Percentiles rank a stretch among this genome's conserved stretches.
These are phyloP conservation scores for Saxispiralis lemnorum DNA, from an alignment of 495 filamentous ascomycete genomes.

Conservation along the genomic window DNA sequence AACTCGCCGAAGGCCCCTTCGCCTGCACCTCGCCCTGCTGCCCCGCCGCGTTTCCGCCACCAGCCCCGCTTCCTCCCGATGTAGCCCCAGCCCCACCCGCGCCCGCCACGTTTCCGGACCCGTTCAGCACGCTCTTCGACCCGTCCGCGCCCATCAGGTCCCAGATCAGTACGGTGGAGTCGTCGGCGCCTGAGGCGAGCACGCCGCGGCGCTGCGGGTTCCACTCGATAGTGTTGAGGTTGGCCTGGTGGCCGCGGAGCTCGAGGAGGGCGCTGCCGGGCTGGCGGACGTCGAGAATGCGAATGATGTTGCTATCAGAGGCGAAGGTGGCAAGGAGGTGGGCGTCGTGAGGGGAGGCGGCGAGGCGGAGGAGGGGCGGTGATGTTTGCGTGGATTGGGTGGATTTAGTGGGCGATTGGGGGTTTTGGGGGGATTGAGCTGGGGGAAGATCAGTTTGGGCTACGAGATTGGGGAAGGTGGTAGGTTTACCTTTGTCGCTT, in stretches of 20 bases:
- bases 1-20: slow-evolving; percentile 36
- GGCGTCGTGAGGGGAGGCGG: slow-evolving; percentile 89
- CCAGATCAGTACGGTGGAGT: slow-evolving; percentile 81
- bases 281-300: slow-evolving; percentile 91
- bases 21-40: slow-evolving; percentile 4
- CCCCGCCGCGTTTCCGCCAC: no score
- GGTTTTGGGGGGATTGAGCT: slow-evolving; percentile 14
- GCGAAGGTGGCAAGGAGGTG: slow-evolving; percentile 95
- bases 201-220: slow-evolving; percentile 70
- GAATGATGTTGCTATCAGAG: slow-evolving; percentile 77
- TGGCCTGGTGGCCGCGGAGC: slow-evolving; percentile 72
- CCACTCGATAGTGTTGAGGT: slow-evolving; percentile 91
- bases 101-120: slow-evolving; percentile 2
- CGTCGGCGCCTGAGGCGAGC: slow-evolving; percentile 82
- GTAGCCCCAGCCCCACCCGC: not conserved
- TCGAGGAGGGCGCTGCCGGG: slow-evolving; percentile 90
- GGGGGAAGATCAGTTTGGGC: slow-evolving; percentile 2
- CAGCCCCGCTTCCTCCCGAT: not conserved
- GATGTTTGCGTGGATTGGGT: slow-evolving; percentile 47
- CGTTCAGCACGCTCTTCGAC: no score
- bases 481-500: slow-evolving; percentile 52
- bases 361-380: slow-evolving; percentile 70
- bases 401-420: slow-evolving; percentile 5
- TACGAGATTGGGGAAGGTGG: no score
- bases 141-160: slow-evolving; percentile 56